Base-by-base conservation (phyloP, 768 basidiomycete genomes). In the Trametes gibbosa region DNA sequence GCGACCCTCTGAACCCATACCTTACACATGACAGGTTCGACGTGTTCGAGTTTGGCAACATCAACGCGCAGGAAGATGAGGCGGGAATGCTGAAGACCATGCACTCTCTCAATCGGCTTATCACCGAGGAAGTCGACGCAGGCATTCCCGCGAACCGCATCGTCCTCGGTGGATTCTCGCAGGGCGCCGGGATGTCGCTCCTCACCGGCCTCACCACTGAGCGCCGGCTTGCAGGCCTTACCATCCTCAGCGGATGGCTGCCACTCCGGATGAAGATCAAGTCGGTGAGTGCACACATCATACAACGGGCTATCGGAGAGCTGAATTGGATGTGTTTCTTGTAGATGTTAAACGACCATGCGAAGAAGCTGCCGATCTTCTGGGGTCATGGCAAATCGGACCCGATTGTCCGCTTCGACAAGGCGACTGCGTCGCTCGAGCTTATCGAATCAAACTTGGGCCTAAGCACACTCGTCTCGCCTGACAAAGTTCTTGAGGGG, bases 81-180 rank as follows among this genome's bases (percentile, higher is more conserved):
- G 59, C 64, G 13, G 91, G 90, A 42, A 89, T 97, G 83, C 77
- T 89, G 32, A 70, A 81, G 29, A 84, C 89, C 32, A 80, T 83
- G 8, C 73, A 77, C 27, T 71, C 78, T 25, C 77, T 96, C 65
- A 86, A 86, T 66, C 73, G 81, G 58, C 75, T 95, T 63, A 86
- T 98, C 67, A 77, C 82, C 13, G 77, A 79, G 2, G 95, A 98
- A 72, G 77, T 95, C 19, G 83, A 85, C 48, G 77, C 79, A 8
- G 90, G 90, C 34, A 83, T 88, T 52, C 79, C 84, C 9, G 74
- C 87, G 24, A 77, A 79, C 54, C 83, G 89, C 50, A 89, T 96
- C 66, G 81, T 96, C 32, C 73, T 98, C 23, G 93, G 92, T 35
- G 95, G 95, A 10, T 96, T 95, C 75, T 89, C 86, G 60, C 94